Base-by-base conservation (phyloP, 2,329 filamentous ascomycete genomes). In the Myriosclerotinia curreyana region DNA sequence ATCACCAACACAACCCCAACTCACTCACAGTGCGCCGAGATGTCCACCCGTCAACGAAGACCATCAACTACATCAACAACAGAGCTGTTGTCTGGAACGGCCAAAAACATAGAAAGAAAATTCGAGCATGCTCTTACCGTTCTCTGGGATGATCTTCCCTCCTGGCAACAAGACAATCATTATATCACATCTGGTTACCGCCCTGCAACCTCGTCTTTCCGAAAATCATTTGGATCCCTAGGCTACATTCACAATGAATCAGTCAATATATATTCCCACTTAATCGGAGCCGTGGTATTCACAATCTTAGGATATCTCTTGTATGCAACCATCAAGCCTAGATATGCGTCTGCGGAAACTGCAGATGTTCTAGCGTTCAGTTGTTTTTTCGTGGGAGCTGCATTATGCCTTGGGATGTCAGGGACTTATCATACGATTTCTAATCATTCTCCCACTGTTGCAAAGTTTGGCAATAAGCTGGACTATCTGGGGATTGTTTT, bases 401-500 rank as follows among this genome's bases (percentile, higher is more conserved):
- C 86, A 36, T 72, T 85, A 42, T 94, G 91, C 71, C 79, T 95
- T 60, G 88, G 89, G 28, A 91, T 93, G 87, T 92, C 89, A 70
- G 89, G 92, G 6, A 90, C 88, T 3, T 99, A 87, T 74, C 95
- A 99, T 75, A 84, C 90, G 2, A 83, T 97, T 55, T 86, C 83
- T 28, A 96, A 97, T 69, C 95, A 99, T 76, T 95, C 90, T 22
- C 84, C 86, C 46, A 77, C 78, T 1, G 91, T 97, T 17, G 87
- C 89, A 2, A 87, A 85, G 67, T 90, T 92, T 80, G 93, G 93
- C 14, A 98, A 98, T 75, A 91, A 96, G 76, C 79, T 98, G 64
- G 95, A 99, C 75, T 98, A 99, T 75, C 85, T 94, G 6, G 95
- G 95, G 8, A 99, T 99, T 70, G 91, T 98, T 38, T 85, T 88